These are phyloP conservation scores for Blastobotrys persicus DNA, from an alignment of 1,139 yeast genomes.

Conservation along the genomic window DNA sequence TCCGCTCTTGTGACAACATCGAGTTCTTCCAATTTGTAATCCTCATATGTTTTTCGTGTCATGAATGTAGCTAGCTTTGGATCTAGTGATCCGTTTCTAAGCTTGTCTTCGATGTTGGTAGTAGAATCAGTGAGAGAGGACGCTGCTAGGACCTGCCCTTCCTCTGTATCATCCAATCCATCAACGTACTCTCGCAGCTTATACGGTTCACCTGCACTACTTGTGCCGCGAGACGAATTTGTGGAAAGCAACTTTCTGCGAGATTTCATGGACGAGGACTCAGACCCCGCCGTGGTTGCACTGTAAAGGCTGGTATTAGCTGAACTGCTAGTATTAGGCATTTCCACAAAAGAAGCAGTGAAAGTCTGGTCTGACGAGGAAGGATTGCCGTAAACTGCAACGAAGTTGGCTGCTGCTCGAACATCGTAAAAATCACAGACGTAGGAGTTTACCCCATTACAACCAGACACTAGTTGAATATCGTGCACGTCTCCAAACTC, in stretches of 20 bases:
- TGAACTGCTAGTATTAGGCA: no score
- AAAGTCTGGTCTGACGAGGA: not conserved
- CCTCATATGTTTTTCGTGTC: not conserved
- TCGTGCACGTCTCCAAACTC: slow-evolving; percentile 16
- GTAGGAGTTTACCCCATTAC: slow-evolving; percentile 15
- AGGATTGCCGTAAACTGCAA: slow-evolving; percentile 14
- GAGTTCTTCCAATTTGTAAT: slow-evolving; percentile 7
- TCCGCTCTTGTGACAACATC: slow-evolving; percentile 32
- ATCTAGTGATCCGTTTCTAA: slow-evolving; percentile 26
- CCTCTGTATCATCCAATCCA: not conserved
- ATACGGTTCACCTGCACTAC: not conserved
- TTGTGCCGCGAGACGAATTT: not conserved
- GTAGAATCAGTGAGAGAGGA: slow-evolving; percentile 8
- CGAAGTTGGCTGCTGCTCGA: slow-evolving; percentile 32
- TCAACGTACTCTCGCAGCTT: not conserved
- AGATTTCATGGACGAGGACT: not conserved
- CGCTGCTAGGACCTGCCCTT: not conserved
- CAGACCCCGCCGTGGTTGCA: not conserved
- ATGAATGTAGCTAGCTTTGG: not conserved
- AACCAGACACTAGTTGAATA: slow-evolving; percentile 31
- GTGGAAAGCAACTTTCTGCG: not conserved
- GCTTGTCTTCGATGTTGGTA: slow-evolving; percentile 16
- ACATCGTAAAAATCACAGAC: slow-evolving; percentile 40
- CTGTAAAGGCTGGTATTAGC: not conserved
- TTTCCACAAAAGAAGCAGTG: not conserved